Percentiles rank a stretch among this genome's conserved stretches.
These are phyloP conservation scores for Annona squamosa DNA, from an alignment of 164 flowering plant species.

Conservation along the genomic window DNA sequence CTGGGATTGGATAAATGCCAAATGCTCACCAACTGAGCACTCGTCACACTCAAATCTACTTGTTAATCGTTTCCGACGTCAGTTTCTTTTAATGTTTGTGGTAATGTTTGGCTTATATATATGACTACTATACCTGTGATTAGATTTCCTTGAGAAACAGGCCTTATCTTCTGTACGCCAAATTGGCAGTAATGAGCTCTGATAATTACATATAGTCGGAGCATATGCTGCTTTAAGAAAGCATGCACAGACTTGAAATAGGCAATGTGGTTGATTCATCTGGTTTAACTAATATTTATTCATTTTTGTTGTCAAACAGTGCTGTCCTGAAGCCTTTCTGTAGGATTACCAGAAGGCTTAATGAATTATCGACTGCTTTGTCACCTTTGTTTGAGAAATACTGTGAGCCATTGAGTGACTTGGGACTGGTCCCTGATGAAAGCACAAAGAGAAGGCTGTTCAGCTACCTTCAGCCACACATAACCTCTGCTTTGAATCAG, in stretches of 20 bases:
- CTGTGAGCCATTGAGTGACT: slow-evolving; percentile 64
- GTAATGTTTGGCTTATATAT: background rate
- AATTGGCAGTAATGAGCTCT: background rate
- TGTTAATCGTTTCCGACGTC: background rate
- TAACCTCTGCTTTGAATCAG: slow-evolving; percentile 55
- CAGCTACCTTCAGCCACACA: slow-evolving; percentile 54
- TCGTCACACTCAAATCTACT: background rate
- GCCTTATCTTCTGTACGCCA: background rate
- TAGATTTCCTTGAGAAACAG: background rate
- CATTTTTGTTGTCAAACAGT: slow-evolving; percentile 37
- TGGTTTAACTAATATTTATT: background rate
- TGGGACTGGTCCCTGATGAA: slow-evolving; percentile 39
- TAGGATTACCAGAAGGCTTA: slow-evolving; percentile 65
- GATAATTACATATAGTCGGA: too few relatives aligned
- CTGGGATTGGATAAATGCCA: background rate
- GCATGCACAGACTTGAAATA: too few relatives aligned
- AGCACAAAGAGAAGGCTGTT: slow-evolving; percentile 66
- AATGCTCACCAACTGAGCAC: background rate
- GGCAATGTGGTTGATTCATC: background rate
- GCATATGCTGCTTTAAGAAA: too few relatives aligned
- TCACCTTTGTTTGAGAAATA: slow-evolving; percentile 51
- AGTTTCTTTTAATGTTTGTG: background rate
- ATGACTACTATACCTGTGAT: background rate
- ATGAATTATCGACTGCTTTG: slow-evolving; percentile 61
- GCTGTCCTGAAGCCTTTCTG: slow-evolving; percentile 62